phyloP scores from a whole-genome alignment of 306 rosid species.

The Styphnolobium japonicum region DNA sequence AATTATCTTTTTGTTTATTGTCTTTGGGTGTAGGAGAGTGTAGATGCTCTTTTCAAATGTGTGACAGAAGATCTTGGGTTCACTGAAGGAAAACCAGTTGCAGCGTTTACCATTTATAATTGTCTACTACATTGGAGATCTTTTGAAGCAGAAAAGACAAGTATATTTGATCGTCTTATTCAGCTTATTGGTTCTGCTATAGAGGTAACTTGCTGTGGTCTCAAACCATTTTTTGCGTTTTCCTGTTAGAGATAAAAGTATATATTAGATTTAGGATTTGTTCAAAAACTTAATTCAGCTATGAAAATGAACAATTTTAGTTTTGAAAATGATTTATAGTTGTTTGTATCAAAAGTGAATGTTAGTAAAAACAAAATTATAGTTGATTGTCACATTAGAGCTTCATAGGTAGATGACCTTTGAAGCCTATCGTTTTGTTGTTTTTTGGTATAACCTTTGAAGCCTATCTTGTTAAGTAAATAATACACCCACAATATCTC shows the following conservation, averaged over 20 bases:
- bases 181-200: conserved; percentile 79
- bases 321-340: not conserved
- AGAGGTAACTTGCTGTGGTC: conserved; percentile 51
- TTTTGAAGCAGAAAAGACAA: conserved; percentile 92
- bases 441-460: too few species aligned
- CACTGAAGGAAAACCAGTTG: conserved; percentile 85
- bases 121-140: conserved; percentile 84
- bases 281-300: not conserved
- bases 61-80: conserved; percentile 68
- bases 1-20: conserved; percentile 13
- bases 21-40: conserved; percentile 63
- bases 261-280: not conserved
- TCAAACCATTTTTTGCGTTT: not conserved
- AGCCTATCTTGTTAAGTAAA: too few species aligned
- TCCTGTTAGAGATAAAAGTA: not conserved
- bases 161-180: conserved; percentile 86
- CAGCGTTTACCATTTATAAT: conserved; percentile 74
- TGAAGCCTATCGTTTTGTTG: too few species aligned
- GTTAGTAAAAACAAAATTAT: not conserved
- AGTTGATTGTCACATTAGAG: too few species aligned
- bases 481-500: too few species aligned
- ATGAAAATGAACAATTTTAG: not conserved
- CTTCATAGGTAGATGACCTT: too few species aligned
- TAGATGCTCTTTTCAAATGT: conserved; percentile 69
- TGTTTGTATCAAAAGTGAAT: not conserved